Evolutionary conservation across 2,329 filamentous ascomycete species (phyloP).

Genomic region (Alternaria brassicicola): DNA sequence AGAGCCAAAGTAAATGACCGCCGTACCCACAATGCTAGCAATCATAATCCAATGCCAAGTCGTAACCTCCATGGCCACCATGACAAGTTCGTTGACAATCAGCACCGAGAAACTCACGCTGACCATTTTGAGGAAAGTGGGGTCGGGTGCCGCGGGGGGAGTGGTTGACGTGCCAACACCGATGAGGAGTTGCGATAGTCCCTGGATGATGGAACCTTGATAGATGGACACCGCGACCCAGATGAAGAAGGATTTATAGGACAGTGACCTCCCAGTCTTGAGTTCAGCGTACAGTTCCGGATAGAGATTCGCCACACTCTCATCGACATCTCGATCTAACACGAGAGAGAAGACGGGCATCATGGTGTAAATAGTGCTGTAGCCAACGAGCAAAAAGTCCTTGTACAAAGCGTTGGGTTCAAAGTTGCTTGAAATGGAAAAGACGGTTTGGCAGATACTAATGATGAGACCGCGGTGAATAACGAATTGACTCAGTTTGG

Average conservation of each 20-base stretch:
- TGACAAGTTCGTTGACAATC: constrained; percentile 91
- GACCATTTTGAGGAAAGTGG: constrained; percentile 67
- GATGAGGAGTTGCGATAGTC: constrained; percentile 86
- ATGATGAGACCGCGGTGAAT: constrained; percentile 97
- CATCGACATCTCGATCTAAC: constrained; percentile 93
- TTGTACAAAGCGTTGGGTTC: constrained; percentile 91
- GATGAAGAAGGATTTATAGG: constrained; percentile 92
- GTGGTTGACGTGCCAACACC: constrained; percentile 58
- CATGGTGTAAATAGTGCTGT: constrained; percentile 95
- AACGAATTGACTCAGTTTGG: constrained; percentile 96
- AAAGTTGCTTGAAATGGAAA: constrained; percentile 89
- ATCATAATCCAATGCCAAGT: constrained; percentile 98
- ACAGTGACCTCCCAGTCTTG: constrained; percentile 84
- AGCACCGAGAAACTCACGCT: constrained; percentile 90
- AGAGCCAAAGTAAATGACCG: constrained; percentile 77
- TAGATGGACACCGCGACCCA: constrained; percentile 97
- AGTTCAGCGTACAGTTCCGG: constrained; percentile 97
- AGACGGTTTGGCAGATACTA: constrained; percentile 94
- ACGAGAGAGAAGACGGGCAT: constrained; percentile 91
- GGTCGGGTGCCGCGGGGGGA: constrained; percentile 10
- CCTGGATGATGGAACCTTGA: constrained; percentile 93
- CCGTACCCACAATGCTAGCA: constrained; percentile 79
- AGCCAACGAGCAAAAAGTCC: constrained; percentile 96
- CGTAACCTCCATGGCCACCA: constrained; percentile 95
- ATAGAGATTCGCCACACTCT: constrained; percentile 90